phyloP scores from a whole-genome alignment of 495 filamentous ascomycete genomes.

The Cairneyella variabilis region DNA sequence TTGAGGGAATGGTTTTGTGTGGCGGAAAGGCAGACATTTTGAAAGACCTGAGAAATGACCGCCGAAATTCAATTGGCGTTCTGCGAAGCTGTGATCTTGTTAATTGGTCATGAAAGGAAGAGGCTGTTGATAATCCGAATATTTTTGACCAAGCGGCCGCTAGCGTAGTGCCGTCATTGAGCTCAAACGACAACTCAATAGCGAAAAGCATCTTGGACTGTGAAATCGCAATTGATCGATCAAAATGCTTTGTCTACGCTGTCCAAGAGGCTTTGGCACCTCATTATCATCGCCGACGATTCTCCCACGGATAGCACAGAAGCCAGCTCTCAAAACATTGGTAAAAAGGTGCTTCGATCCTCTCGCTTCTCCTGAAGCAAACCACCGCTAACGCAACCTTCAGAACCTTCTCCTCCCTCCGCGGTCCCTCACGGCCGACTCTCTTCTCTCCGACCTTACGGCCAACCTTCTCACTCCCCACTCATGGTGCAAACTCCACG shows the following conservation, averaged over 20 bases:
- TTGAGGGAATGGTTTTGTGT: slow-evolving; percentile 42
- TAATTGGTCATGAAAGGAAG: background rate
- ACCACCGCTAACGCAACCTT: background rate
- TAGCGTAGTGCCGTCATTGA: too few relatives aligned
- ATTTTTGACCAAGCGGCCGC: slow-evolving; percentile 1
- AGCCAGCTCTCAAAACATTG: slow-evolving; percentile 8
- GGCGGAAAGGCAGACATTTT: slow-evolving; percentile 36
- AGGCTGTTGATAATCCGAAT: background rate
- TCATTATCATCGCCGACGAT: slow-evolving; percentile 31
- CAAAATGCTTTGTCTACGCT: slow-evolving; percentile 29
- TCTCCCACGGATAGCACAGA: slow-evolving; percentile 28
- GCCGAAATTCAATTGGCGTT: background rate
- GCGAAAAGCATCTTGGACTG: too few relatives aligned
- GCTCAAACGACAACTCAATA: too few relatives aligned
- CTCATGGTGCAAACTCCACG: slow-evolving; percentile 16
- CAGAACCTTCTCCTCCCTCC: slow-evolving; percentile 36
- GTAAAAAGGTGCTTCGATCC: slow-evolving; percentile 3
- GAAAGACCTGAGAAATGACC: background rate
- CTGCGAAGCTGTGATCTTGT: background rate
- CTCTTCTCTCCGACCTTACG: slow-evolving; percentile 25
- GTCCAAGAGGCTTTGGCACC: slow-evolving; percentile 17
- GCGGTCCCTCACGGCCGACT: slow-evolving; percentile 31
- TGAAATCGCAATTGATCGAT: background rate
- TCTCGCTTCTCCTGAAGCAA: slow-evolving; percentile 9
- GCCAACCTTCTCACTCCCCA: slow-evolving; percentile 27